phyloP scores from a whole-genome alignment of 2,329 filamentous ascomycete genomes.

The Whalleya microplaca region DNA sequence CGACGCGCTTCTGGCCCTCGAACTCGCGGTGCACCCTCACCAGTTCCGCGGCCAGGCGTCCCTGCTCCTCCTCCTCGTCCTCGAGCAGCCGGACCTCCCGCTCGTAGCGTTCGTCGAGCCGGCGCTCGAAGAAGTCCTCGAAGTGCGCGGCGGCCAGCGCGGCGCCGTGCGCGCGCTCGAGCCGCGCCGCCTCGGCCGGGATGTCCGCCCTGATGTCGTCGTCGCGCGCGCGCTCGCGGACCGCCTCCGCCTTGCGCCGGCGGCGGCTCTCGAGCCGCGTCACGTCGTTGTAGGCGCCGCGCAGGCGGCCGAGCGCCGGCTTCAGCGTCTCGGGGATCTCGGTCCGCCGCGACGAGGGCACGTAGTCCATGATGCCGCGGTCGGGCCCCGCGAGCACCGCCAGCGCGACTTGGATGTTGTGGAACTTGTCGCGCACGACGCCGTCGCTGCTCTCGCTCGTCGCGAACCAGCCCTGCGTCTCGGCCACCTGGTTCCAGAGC shows the following conservation, averaged over 20 bases:
- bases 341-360: slow-evolving; percentile 81
- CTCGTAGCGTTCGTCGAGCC: slow-evolving; percentile 77
- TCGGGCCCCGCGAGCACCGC: slow-evolving; percentile 78
- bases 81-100: slow-evolving; percentile 71
- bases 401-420: slow-evolving; percentile 74
- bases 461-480: slow-evolving; percentile 87
- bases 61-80: slow-evolving; percentile 77
- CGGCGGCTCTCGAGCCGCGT: slow-evolving; percentile 80
- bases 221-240: slow-evolving; percentile 77
- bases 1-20: slow-evolving; percentile 68
- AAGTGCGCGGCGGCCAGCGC: slow-evolving; percentile 87
- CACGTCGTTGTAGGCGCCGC: slow-evolving; percentile 83
- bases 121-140: slow-evolving; percentile 84
- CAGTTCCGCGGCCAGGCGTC: slow-evolving; percentile 69
- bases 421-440: slow-evolving; percentile 76
- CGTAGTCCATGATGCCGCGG: slow-evolving; percentile 81
- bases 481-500: slow-evolving; percentile 73
- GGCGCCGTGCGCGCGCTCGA: slow-evolving; percentile 80
- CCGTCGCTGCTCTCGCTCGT: slow-evolving; percentile 59
- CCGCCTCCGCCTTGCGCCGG: slow-evolving; percentile 75
- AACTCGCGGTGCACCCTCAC: slow-evolving; percentile 80
- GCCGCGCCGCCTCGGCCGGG: slow-evolving; percentile 76
- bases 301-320: slow-evolving; percentile 74
- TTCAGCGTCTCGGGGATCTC: slow-evolving; percentile 82
- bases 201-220: slow-evolving; percentile 91